Evolutionary conservation across 345 rosid genomes (phyloP), one percentile per base, ranked within the genome.

Genomic region (Cochlearia excelsa): DNA sequence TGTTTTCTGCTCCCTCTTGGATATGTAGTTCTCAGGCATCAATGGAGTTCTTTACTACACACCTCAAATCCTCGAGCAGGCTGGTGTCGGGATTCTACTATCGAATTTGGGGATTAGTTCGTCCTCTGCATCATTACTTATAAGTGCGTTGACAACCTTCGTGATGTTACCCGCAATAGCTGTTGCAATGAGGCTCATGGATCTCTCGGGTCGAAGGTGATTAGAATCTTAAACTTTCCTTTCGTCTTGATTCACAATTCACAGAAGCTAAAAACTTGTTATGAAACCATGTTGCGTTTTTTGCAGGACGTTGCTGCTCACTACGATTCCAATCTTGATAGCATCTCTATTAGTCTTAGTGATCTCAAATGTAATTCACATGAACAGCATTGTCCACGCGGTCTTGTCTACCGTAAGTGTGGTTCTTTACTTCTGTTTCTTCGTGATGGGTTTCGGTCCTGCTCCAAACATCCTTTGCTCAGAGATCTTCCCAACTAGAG

Each of bases 391-490:
- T 0, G 71, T 79, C 29, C 82, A 80, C 9, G 97, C 91, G 28
- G 79, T 79, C 33, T 67, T 89, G 74, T 93, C 95, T 29, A 85
- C 89, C 0, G 74, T 69, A 3, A 81, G 96, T 7, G 85, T 90
- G 0, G 67, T 93, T 39, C 67, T 85, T 16, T 93, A 93, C 71
- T 81, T 85, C 71, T 93, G 97, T 71, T 87, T 75, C 90, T 93
- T 93, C 33, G 96, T 93, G 62, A 85, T 93, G 97, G 99, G 99
- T 8, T 93, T 89, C 1, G 99, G 99, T 52, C 99, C 99, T 11
- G 39, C 85, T 53, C 99, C 99, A 4, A 93, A 93, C 79, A 87
- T 93, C 44, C 88, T 93, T 10, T 93, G 99, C 7, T 71, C 99
- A 0, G 99, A 93, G 81, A 93, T 93, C 66, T 93, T 93, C 69